Evolutionary conservation across 1,284 basidiomycete species (phyloP), one percentile per base, ranked within the genome.

Genomic region (Athelia psychrophila): DNA sequence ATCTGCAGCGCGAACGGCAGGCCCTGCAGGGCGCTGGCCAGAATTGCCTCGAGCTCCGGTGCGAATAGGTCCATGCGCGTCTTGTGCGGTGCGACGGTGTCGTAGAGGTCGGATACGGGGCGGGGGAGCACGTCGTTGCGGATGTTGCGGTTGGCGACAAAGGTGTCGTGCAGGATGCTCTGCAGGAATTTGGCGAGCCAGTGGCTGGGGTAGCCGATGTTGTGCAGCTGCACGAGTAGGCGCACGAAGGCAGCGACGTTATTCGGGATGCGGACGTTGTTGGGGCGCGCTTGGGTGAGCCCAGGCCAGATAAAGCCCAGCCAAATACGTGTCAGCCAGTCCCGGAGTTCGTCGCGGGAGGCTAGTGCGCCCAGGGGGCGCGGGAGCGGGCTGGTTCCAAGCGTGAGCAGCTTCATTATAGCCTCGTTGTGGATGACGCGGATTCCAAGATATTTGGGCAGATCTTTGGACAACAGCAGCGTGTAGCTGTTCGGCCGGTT

Each of bases 321-420:
- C 48, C 73, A 62, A 36, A 70, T 58, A 49, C 67, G 61, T n/a
- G 67, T 65, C 51, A 77, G 67, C 73, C 74, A 76, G 19, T 64
- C 60, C 16, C 52, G 59, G 40, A 69, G 60, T 51, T 71, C 63
- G 40, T 60, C 60, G 50, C 65, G 64, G 10, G 67, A 65, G 0
- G 67, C 66, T 3, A 74, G 62, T 19, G 61, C 53, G 2, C 57
- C 48, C 16, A 70, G 56, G 0, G 65, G 64, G 3, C 59, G 58
- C 0, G 67, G 66, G 36, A 63, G 55, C 0, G 57, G 13, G 3
- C 53, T 46, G 10, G 53, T 27, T 0, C 53, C 56, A 10, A 64
- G 50, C 16, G 50, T 47, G 20, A 61, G 35, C 9, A 57, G 38
- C 2, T 54, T 53, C 50, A 58, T 58, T 35, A 58, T 51, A 2